A percentile compares a stretch with the other conserved stretches of the same genome.
These are phyloP conservation scores for Backusella tuberculispora DNA, from an alignment of 192 early-diverging fungal genomes.

Conservation along the genomic window DNA sequence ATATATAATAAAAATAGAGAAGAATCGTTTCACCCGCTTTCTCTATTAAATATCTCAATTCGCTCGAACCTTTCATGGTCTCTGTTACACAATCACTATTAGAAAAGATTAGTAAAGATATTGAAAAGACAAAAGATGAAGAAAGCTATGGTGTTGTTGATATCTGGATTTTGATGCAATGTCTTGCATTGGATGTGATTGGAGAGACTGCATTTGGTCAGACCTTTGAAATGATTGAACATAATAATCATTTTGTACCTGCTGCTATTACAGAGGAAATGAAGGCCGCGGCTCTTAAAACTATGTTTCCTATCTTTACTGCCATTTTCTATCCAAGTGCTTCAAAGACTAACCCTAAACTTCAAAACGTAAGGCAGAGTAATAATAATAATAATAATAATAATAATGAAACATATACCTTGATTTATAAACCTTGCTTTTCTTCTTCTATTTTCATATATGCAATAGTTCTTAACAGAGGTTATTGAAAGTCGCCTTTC, in stretches of 20 bases:
- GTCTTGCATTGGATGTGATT: conserved; percentile 52
- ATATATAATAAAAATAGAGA: conserved; percentile 41
- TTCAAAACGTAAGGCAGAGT: conserved; percentile 17
- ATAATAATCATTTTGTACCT: conserved; percentile 45
- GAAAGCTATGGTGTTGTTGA: conserved; percentile 34
- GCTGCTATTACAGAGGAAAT: conserved; percentile 24
- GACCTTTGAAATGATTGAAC: conserved; percentile 55
- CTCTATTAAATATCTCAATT: conserved; percentile 50
- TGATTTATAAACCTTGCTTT: not conserved
- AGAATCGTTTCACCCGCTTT: conserved; percentile 55
- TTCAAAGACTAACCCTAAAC: conserved; percentile 6
- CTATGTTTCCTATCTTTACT: not conserved
- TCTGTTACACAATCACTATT: conserved; percentile 34
- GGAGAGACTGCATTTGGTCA: conserved; percentile 56
- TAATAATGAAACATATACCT: not conserved
- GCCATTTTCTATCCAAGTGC: not conserved
- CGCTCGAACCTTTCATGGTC: conserved; percentile 49
- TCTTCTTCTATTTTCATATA: not conserved
- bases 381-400: too few relatives aligned
- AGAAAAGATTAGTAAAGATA: conserved; percentile 36
- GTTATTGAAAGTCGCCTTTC: conserved; percentile 28
- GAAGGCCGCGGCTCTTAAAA: not conserved
- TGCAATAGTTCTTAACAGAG: conserved; percentile 31
- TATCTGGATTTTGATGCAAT: conserved; percentile 40
- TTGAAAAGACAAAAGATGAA: conserved; percentile 23